phyloP scores from a whole-genome alignment of 352 stramenopile species.

The Phytophthora boehmeriae region DNA sequence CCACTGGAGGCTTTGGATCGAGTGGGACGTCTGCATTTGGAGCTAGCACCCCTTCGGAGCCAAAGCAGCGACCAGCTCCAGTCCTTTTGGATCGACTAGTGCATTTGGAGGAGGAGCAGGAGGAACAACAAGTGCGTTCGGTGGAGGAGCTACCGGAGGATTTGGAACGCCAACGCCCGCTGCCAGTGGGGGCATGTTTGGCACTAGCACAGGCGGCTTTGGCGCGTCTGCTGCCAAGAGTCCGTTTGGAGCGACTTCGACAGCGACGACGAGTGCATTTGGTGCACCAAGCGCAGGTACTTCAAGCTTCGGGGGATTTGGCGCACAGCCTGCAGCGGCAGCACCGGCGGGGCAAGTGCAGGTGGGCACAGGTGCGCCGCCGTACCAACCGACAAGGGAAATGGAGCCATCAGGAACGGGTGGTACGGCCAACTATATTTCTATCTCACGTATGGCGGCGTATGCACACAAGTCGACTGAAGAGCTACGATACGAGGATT shows the following conservation, averaged over 20 bases:
- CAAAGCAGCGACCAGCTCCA: conserved; percentile 58
- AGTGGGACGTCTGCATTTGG: conserved; percentile 44
- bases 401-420: conserved; percentile 63
- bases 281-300: conserved; percentile 40
- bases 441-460: conserved; percentile 71
- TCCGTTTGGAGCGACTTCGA: conserved; percentile 45
- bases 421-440: conserved; percentile 63
- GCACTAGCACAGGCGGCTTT: conserved; percentile 38
- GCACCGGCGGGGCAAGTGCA: conserved; percentile 38
- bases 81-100: conserved; percentile 66
- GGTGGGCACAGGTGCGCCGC: conserved; percentile 73
- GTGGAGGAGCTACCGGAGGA: conserved; percentile 33
- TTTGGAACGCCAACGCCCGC: conserved; percentile 42
- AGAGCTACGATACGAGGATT: conserved; percentile 81
- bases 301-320: conserved; percentile 49
- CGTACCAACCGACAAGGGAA: conserved; percentile 73
- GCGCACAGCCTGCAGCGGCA: conserved; percentile 26
- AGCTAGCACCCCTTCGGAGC: conserved; percentile 56
- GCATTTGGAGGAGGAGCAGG: conserved; percentile 51
- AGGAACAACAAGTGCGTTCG: conserved; percentile 43
- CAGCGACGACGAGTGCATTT: conserved; percentile 51
- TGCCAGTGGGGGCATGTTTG: conserved; percentile 52
- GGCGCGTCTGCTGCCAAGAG: conserved; percentile 49
- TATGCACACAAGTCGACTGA: conserved; percentile 80
- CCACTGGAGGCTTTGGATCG: conserved; percentile 33